Evolutionary conservation across 2,329 filamentous ascomycete species (phyloP).

Genomic region (Teratosphaeria zuluensis): DNA sequence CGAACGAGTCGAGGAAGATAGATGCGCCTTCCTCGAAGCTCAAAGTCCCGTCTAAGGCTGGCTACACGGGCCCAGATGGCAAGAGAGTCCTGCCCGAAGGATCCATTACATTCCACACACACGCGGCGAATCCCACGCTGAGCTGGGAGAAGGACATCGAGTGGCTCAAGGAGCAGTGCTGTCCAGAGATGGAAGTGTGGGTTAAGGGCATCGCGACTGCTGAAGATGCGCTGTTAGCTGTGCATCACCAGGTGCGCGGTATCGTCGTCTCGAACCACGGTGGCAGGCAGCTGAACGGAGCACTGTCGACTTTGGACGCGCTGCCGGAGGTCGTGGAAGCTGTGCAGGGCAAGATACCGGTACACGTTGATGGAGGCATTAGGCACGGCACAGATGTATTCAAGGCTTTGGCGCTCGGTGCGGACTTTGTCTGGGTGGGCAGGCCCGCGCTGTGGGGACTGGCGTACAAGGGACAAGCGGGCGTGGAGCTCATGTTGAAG

Average conservation of each 20-base stretch:
- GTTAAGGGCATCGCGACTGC: slow-evolving; percentile 34
- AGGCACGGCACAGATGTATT: slow-evolving; percentile 46
- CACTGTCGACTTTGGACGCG: slow-evolving; percentile 43
- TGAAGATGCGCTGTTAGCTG: slow-evolving; percentile 36
- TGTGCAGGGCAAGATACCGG: slow-evolving; percentile 45
- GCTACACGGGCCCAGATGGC: slow-evolving; percentile 16
- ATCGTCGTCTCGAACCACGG: slow-evolving; percentile 50
- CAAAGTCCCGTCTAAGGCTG: slow-evolving; percentile 9
- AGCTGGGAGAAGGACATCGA: slow-evolving; percentile 41
- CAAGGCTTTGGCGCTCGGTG: slow-evolving; percentile 44
- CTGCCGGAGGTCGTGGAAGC: slow-evolving; percentile 32
- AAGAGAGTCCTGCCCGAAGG: slow-evolving; percentile 24
- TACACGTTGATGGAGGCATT: slow-evolving; percentile 52
- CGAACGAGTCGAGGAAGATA: slow-evolving; percentile 4
- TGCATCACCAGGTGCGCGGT: slow-evolving; percentile 33
- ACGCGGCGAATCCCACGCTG: slow-evolving; percentile 31
- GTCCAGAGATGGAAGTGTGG: slow-evolving; percentile 42
- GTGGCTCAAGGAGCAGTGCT: slow-evolving; percentile 36
- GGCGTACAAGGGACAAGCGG: slow-evolving; percentile 29
- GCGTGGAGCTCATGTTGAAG: slow-evolving; percentile 34
- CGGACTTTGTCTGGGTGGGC: slow-evolving; percentile 35
- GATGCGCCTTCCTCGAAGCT: not conserved
- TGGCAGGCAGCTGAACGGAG: slow-evolving; percentile 48
- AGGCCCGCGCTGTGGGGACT: slow-evolving; percentile 41
- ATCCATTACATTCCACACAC: slow-evolving; percentile 30